A percentile compares a stretch with the other conserved stretches of the same genome.
Evolutionary conservation across 495 filamentous ascomycete genomes (phyloP).

Genomic region (Barbatosphaeria neglecta): DNA sequence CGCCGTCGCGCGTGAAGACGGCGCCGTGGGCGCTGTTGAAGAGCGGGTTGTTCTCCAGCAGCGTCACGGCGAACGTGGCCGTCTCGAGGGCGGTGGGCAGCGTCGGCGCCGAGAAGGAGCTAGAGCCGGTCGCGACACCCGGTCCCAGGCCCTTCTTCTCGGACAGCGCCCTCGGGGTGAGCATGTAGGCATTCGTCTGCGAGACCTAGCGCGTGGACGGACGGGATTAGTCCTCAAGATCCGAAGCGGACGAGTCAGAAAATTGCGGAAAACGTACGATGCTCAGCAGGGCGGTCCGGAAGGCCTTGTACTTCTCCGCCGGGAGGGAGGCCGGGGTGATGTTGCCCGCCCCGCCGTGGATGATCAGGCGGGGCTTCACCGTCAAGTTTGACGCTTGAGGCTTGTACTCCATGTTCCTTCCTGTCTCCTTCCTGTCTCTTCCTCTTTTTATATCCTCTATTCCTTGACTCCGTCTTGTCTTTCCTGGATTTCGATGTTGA

Average conservation of each 20-base stretch:
- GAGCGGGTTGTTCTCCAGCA: constrained; percentile 70
- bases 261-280: constrained; percentile 33
- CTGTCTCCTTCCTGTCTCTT: too few relatives aligned
- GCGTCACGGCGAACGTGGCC: constrained; percentile 61
- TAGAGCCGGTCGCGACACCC: too few relatives aligned
- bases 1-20: constrained; percentile 72
- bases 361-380: constrained; percentile 56
- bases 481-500: too few relatives aligned
- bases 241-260: too few relatives aligned
- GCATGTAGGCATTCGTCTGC: constrained; percentile 24
- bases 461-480: neutral
- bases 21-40: constrained; percentile 82
- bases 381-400: constrained; percentile 1
- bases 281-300: constrained; percentile 50
- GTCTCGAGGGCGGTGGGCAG: constrained; percentile 52
- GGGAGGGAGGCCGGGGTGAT: constrained; percentile 59
- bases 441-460: neutral
- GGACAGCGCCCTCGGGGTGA: constrained; percentile 6
- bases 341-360: constrained; percentile 84
- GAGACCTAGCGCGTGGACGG: constrained; percentile 15
- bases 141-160: neutral
- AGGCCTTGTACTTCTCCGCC: constrained; percentile 44
- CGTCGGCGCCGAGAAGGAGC: too few relatives aligned
- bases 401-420: constrained; percentile 19
- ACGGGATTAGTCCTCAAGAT: too few relatives aligned